Evolutionary conservation across 148 eudicot genomes (phyloP), one percentile per base, ranked within the genome.

Genomic region (Diospyros kaki): DNA sequence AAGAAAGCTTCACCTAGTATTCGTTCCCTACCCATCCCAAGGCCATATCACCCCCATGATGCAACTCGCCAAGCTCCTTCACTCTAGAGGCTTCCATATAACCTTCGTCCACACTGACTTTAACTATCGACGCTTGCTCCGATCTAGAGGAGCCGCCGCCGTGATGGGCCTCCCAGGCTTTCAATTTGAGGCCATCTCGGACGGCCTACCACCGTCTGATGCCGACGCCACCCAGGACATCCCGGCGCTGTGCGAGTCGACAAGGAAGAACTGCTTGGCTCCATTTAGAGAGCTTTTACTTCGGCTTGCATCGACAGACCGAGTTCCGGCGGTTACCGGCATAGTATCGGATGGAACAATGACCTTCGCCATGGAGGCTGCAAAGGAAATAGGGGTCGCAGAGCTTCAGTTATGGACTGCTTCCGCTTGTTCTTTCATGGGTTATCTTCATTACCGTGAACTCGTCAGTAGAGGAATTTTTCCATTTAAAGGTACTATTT

Each of bases 41-140:
- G 83, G 85, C 46, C 85, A 83, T 59, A 58, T 83, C 50, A 77
- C 51, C 18, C 82, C 85, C 15, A 68, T 83, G 76, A 71, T 83
- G 78, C 80, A 80, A 5, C 73, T 83, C 48, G 86, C 86, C 54
- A 73, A 83, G 78, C 72, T 83, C n/a, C 80, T 83, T 1, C 79
- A 83, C 38, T 79, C 76, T 0, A 79, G 68, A 77, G 83, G 83
- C 71, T 79, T 79, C 70, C 50, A 64, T 62, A 73, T 83, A 14
- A 79, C 85, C 72, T 83, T 83, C 15, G 79, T 83, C 73, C 79
- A 83, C 78, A 65, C 82, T 1, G 79, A 82, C 54, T 76, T 71
- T 70, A 78, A 78, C 61, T 77, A 82, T 58, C 52, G 62, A 50
- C 77, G 83, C 15, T 51, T 83, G 11, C 58, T 80, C 68, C 58